Evolutionary conservation across 371 early-diverging fungal genomes (phyloP).

Genomic region (Batrachochytrium dendrobatidis): DNA sequence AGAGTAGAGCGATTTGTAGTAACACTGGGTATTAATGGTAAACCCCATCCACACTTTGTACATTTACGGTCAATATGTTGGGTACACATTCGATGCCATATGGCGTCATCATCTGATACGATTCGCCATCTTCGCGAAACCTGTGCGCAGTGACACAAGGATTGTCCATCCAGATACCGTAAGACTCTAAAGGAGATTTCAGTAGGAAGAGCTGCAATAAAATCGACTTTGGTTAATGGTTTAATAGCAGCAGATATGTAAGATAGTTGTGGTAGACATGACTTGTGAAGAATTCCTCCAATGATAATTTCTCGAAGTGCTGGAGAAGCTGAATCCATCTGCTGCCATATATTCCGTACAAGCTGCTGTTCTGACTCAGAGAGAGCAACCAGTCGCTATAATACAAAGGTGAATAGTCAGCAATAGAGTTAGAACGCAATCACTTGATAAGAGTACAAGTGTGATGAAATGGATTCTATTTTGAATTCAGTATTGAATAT

Average conservation of each 20-base stretch:
- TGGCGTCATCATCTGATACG: slow-evolving; percentile 77
- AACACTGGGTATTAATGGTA: slow-evolving; percentile 56
- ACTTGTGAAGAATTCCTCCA: slow-evolving; percentile 62
- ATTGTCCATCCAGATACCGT: slow-evolving; percentile 82
- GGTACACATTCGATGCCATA: slow-evolving; percentile 94
- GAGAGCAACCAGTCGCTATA: neutral
- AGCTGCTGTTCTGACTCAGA: neutral
- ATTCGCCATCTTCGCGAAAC: slow-evolving; percentile 72
- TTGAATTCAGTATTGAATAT: no score
- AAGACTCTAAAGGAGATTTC: slow-evolving; percentile 76
- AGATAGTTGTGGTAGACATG: slow-evolving; percentile 70
- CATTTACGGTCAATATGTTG: slow-evolving; percentile 96
- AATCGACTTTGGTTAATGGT: slow-evolving; percentile 48
- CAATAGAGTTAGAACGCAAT: neutral
- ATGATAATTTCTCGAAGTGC: slow-evolving; percentile 47
- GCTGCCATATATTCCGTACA: slow-evolving; percentile 37
- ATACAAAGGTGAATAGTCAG: no score
- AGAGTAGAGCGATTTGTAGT: slow-evolving; percentile 10
- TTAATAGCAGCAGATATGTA: slow-evolving; percentile 18
- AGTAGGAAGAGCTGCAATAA: slow-evolving; percentile 63
- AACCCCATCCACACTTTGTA: slow-evolving; percentile 91
- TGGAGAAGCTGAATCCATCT: slow-evolving; percentile 41
- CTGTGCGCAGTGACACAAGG: slow-evolving; percentile 84
- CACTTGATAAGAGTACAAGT: neutral
- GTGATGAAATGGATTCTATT: no score